Base-by-base conservation (phyloP, 2,329 filamentous ascomycete species). In the Chalaropsis thielavioides region DNA sequence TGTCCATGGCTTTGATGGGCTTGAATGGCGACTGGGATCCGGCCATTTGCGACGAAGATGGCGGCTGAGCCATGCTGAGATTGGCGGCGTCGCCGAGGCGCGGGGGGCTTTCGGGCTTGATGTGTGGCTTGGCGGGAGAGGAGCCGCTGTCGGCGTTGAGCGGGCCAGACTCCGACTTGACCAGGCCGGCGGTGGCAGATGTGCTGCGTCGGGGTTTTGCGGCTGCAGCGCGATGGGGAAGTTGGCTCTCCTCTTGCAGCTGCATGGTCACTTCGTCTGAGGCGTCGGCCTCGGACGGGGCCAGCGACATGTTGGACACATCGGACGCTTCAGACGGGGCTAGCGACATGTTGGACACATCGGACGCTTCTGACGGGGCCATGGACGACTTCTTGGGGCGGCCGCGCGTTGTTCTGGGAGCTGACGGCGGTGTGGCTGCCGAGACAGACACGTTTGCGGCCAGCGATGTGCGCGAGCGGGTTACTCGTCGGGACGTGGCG, bases 1-100 rank as follows among this genome's bases (percentile, higher is more conserved):
- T 89, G 70, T 90, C 83, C 76, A 90, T 85, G 1, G 89, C 80
- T 69, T 86, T 89, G 71, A 92, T 83, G 46, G 88, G 87, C 73
- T 88, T 88, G 58, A 86, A 76, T 0, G 82, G 70, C 72, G 76
- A 67, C 75, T 78, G 72, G 82, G 74, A 69, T 80, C 75, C 69
- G 0, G 79, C 72, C 27, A 72, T 72, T 1, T 77, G 75, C 2
- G 62, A 43, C 51, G 64, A 78, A 5, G 54, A 78, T 3, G 54
- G 17, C 15, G 54, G 54, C 27, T 76, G 82, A 71, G 87, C 88
- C 69, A 85, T 74, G 38, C 80, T 80, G 17, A 80, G 78, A 51
- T 80, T 78, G n/a, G 87, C 89, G 68, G 88, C 60, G 58, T 67
- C 59, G 24, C 19, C 41, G 17, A 44, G 43, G 35, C 46, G 49